Base-by-base conservation (phyloP, 2,329 filamentous ascomycete genomes). In the Stagonosporopsis rhizophila region DNA sequence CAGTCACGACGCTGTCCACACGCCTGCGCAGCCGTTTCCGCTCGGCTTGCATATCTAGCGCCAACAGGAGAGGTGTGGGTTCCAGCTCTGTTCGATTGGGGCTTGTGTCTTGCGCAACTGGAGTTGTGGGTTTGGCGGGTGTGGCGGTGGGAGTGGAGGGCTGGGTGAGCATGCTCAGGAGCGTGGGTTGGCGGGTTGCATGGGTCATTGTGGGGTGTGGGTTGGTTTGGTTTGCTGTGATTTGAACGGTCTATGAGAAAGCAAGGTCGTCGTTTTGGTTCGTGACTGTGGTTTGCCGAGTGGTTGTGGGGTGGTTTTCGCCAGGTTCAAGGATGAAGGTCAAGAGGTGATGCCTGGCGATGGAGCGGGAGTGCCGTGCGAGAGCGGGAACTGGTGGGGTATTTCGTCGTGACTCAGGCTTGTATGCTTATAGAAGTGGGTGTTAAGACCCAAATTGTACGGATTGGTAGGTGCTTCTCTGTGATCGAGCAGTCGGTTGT, bases 21-120 rank as follows among this genome's bases (percentile, higher is more conserved):
- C 53, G 1, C 5, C 47, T 40, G 2, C 52, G 40, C 28, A 56
- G 11, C 12, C 42, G 20, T 6, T 56, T 56, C 1, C 53, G 35
- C 42, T 56, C 53, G 35, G 53, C 53, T 7, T 39, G 40, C 47
- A 56, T 56, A 22, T 56, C 53, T 17, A 56, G 53, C 35, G 53
- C 53, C 3, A 56, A 42, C 20, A 56, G 42, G 6, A 56, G 47
- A 1, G 53, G 53, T 4, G 53, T 56, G 11, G 53, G 53, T 19
- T 56, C 53, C 0, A 56, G 47, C 28, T 56, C 53, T 19, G 53
- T 56, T 2, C 37, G 25, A 17, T 39, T 52, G 0, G 48, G 42
- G 32, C 35, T 51, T 7, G 44, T 19, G 9, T 45, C 40, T 12
- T 27, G 6, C 9, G 47, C 15, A 0, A 30, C 5, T 9, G 37